Conservation (phyloP, 352 stramenopile species). For the Aphanomyces euteiches region DNA sequence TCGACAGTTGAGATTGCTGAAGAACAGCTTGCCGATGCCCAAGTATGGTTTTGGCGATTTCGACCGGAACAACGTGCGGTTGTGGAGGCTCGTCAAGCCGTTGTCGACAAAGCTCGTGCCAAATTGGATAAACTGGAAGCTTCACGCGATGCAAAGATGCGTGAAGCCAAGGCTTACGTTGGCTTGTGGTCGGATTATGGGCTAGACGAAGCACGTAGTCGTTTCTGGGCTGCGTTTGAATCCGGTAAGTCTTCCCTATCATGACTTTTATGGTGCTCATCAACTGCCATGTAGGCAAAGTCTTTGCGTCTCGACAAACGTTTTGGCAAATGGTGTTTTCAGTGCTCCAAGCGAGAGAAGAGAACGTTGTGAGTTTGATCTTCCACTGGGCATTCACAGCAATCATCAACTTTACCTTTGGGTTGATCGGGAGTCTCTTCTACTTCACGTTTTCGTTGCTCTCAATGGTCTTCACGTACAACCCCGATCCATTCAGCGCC, state of each 20-base stretch:
- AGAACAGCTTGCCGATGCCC: constrained; percentile 56
- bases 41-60: constrained; percentile 86
- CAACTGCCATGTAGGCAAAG: constrained; percentile 36
- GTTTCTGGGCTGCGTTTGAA: constrained; percentile 81
- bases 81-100: constrained; percentile 51
- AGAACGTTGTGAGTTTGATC: constrained; percentile 71
- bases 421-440: constrained; percentile 69
- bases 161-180: constrained; percentile 69
- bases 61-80: constrained; percentile 64
- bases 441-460: constrained; percentile 84
- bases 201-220: constrained; percentile 61
- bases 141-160: constrained; percentile 66
- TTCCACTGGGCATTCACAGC: constrained; percentile 82
- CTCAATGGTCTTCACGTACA: constrained; percentile 80
- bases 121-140: constrained; percentile 55
- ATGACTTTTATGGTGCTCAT: not conserved
- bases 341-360: constrained; percentile 61
- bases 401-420: constrained; percentile 87
- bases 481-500: constrained; percentile 71
- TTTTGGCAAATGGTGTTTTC: constrained; percentile 84
- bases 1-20: constrained; percentile 51
- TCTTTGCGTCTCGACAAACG: constrained; percentile 83
- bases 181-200: constrained; percentile 83
- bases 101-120: constrained; percentile 56
- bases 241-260: constrained; percentile 37